phyloP scores from a whole-genome alignment of 305 asterid species.

The Fraxinus platypoda region DNA sequence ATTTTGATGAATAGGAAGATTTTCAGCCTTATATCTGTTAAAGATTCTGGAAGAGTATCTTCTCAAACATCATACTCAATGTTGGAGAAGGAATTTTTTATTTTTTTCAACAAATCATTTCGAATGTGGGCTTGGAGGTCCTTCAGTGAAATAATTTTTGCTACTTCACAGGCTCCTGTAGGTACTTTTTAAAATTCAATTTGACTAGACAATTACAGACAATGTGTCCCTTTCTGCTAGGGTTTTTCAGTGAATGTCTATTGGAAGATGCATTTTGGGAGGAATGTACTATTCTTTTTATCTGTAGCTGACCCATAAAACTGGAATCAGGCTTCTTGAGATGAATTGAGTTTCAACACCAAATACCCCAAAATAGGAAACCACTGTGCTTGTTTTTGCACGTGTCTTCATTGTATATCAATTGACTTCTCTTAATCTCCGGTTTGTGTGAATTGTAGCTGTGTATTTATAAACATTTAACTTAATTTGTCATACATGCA shows the following conservation, averaged over 20 bases:
- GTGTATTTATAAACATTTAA: not conserved
- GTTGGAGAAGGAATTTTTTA: not conserved
- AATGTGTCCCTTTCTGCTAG: not conserved
- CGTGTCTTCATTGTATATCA: not conserved
- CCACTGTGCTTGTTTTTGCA: not conserved
- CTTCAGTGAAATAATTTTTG: not conserved
- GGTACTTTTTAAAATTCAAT: not conserved
- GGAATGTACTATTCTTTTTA: not conserved
- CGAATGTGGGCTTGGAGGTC: not conserved
- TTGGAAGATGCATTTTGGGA: not conserved
- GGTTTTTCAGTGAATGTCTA: not conserved
- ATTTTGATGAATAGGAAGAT: not conserved
- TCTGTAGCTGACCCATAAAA: not conserved
- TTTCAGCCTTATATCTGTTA: constrained; percentile 1
- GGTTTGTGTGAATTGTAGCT: not conserved
- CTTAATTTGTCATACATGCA: constrained; percentile 26
- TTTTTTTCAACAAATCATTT: not conserved
- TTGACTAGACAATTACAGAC: not conserved
- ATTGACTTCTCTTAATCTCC: not conserved
- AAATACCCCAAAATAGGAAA: not conserved
- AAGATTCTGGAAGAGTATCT: not conserved
- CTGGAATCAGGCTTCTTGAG: not conserved
- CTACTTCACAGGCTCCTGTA: not conserved
- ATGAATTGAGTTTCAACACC: not conserved
- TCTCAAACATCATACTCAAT: not conserved